These are phyloP conservation scores for Candida boidinii DNA, from an alignment of 805 yeast genomes.

Conservation along the genomic window DNA sequence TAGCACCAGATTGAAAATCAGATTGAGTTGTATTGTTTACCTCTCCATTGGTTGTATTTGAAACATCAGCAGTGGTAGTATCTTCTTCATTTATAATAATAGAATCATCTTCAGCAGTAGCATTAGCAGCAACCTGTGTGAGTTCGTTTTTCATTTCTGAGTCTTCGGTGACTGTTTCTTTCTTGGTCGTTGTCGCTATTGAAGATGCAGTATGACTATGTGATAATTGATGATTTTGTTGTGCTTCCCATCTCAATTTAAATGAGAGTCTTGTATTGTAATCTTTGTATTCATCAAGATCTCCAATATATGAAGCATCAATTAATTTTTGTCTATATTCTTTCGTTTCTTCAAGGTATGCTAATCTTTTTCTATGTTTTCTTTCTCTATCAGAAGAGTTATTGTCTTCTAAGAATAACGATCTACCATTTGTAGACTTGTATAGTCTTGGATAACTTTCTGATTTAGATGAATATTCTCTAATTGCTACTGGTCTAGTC, in stretches of 20 bases:
- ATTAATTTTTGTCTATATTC: conserved; percentile 23
- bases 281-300: conserved; percentile 5
- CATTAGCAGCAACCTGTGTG: too few relatives aligned
- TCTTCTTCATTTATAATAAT: too few relatives aligned
- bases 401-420: conserved; percentile 69
- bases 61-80: too few relatives aligned
- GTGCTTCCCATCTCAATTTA: conserved; percentile 16
- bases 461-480: conserved; percentile 61
- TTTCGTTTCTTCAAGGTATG: conserved; percentile 22
- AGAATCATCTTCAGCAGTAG: too few relatives aligned
- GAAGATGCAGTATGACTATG: too few relatives aligned
- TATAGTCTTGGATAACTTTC: conserved; percentile 48
- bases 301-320: conserved; percentile 14
- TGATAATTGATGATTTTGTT: too few relatives aligned
- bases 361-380: conserved; percentile 22
- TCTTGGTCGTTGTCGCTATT: too few relatives aligned
- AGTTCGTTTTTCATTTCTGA: too few relatives aligned
- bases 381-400: conserved; percentile 11
- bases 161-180: too few relatives aligned
- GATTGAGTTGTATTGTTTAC: too few relatives aligned
- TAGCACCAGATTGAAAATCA: too few relatives aligned
- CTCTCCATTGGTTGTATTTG: too few relatives aligned
- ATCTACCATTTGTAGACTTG: conserved; percentile 61
- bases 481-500: conserved; percentile 69
- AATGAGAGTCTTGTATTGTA: conserved; percentile 17